phyloP scores from a whole-genome alignment of 2,329 filamentous ascomycete genomes.

The Capronia epimyces region DNA sequence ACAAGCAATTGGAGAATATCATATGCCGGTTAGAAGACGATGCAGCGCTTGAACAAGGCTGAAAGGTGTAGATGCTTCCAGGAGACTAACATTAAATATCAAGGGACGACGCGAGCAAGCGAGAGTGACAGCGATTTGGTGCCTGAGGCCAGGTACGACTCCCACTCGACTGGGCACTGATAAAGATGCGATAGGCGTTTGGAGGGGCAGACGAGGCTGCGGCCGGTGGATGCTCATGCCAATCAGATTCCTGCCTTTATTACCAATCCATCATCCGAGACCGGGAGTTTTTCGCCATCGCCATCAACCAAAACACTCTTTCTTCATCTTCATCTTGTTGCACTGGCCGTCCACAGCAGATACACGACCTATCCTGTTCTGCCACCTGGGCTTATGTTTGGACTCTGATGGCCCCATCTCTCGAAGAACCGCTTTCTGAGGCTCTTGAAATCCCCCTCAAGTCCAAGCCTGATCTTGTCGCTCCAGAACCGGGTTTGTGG shows the following conservation, averaged over 20 bases:
- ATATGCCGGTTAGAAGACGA: background rate
- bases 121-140: too few species aligned
- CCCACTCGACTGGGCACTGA: background rate
- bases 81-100: background rate
- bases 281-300: background rate
- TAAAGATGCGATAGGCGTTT: background rate
- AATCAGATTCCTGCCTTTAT: conserved; percentile 4
- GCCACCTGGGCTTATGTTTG: background rate
- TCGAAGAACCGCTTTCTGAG: conserved; percentile 67
- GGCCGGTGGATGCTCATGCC: background rate
- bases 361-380: background rate
- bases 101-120: too few species aligned
- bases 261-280: conserved; percentile 10
- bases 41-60: background rate
- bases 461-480: conserved; percentile 75
- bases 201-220: conserved; percentile 7
- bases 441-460: conserved; percentile 72
- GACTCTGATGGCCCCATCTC: conserved; percentile 66
- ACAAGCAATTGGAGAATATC: background rate
- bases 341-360: too few species aligned
- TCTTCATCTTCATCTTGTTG: background rate
- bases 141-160: background rate
- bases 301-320: background rate
- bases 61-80: background rate
- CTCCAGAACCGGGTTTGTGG: conserved; percentile 69